A percentile compares a stretch with the other conserved stretches of the same genome.
phyloP scores from a whole-genome alignment of 495 filamentous ascomycete genomes.

The Lepraria neglecta region DNA sequence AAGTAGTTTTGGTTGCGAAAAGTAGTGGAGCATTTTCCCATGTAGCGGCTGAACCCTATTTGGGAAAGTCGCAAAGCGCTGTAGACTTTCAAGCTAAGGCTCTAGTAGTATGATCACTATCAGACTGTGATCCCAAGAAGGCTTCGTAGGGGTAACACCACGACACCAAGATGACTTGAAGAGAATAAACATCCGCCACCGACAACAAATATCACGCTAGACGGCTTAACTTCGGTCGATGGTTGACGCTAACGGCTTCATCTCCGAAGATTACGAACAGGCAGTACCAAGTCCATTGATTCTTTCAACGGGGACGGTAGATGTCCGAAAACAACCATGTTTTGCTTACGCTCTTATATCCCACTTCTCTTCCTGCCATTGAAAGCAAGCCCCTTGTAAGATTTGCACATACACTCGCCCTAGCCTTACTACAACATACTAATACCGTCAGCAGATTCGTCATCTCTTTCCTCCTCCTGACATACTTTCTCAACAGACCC shows the following conservation, averaged over 20 bases:
- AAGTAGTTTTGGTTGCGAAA: too few relatives aligned
- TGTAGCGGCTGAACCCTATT: neutral
- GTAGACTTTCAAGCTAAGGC: neutral
- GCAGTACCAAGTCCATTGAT: neutral
- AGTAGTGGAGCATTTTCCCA: neutral
- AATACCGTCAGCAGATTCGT: slow-evolving; percentile 75
- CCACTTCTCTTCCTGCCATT: slow-evolving; percentile 67
- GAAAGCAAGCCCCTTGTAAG: slow-evolving; percentile 50
- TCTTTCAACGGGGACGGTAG: neutral
- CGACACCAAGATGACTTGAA: too few relatives aligned
- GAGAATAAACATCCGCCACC: too few relatives aligned
- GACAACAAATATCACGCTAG: neutral
- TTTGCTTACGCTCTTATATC: slow-evolving; percentile 73
- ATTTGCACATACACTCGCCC: slow-evolving; percentile 38
- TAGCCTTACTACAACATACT: slow-evolving; percentile 34
- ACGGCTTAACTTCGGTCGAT: slow-evolving; percentile 3
- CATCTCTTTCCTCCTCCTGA: slow-evolving; percentile 81
- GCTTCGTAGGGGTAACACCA: too few relatives aligned
- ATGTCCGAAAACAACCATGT: slow-evolving; percentile 48
- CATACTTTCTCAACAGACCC: slow-evolving; percentile 82
- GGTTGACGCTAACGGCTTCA: neutral
- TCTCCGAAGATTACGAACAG: too few relatives aligned
- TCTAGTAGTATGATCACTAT: too few relatives aligned
- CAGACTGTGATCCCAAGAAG: too few relatives aligned
- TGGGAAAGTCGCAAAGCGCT: too few relatives aligned